Evolutionary conservation across 805 yeast genomes (phyloP), one percentile per base, ranked within the genome.

Genomic region (Saccharomyces eubayanus): DNA sequence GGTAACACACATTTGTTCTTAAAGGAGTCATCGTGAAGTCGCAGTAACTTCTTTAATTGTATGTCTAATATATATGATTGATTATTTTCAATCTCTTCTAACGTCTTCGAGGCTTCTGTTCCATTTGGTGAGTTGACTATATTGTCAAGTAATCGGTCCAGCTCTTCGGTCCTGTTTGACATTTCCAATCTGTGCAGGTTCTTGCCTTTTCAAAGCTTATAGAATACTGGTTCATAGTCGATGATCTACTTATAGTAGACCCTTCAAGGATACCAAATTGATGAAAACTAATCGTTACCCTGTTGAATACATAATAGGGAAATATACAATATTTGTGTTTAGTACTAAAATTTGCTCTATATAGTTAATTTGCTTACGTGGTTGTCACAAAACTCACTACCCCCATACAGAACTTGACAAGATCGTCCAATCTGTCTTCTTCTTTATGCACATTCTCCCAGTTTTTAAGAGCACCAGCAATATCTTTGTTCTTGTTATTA

Each of bases 381-480:
- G 61, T 60, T 16, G 75, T 64, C 46, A 89, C 74, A 62, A 87
- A 82, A 58, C 76, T 78, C 31, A 87, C 72, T 16, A 90, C 89
- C 54, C 96, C 91, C 1, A 94, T 78, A 68, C 96, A 88, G 69
- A 83, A 89, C 66, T 89, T 87, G 43, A 81, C 80, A 55, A 87
- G 69, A 30, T 78, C 80, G 63, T 89, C 96, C 62, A 91, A 68
- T 14, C 74, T 75, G 3, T 74, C 74, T 41, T 77, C 73, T 48
- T 74, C 76, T 8, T 63, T 57, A 55, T 81, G 84, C 8, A 66
- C 64, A 0, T 51, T 60, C 45, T 74, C 69, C 85, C 88, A 86
- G 24, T 66, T 58, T 3, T 72, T 68, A 48, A 89, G 68, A 1
- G 82, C 78, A 0, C 62, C 68, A 8, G 69, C 67, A 48, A 85